Evolutionary conservation across 768 basidiomycete species (phyloP), one percentile per base, ranked within the genome.

Genomic region (Tulasnella sp.): DNA sequence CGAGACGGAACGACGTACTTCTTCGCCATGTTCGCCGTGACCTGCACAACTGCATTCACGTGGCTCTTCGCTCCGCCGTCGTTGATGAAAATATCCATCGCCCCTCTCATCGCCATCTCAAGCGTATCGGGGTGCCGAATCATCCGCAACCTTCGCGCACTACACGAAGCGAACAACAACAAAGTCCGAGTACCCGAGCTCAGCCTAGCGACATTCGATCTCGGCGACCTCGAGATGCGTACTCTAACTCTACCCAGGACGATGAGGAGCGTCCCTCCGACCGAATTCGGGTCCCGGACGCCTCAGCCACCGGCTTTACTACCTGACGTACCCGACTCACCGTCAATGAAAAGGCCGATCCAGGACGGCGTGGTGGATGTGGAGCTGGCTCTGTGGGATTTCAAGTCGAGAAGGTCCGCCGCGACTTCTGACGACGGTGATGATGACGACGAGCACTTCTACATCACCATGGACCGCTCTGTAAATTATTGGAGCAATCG

Each of bases 51-150:
- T 26, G 39, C 67, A 42, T 40, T 68, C 39, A 68, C 42, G 7
- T 68, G 67, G 67, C 39, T 68, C 67, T 68, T 68, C 37, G 67
- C 67, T 68, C 67, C 67, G 16, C 67, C 67, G 8, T 68, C 67
- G 17, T 68, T 68, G 67, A 68, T 68, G 39, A 68, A 68, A 36
- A 39, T 68, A 37, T 32, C 67, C 67, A 39, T 68, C 29, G 39
- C 32, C 3, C 67, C 67, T 37, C 29, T 44, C 32, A 40, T 68
- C 12, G 37, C 67, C 8, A 68, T 68, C n/a, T 68, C 67, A 11
- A 68, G 42, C 42, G 42, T 68, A 19, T 68, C 67, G 11, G 67
- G n/a, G n/a, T n/a, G n/a, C n/a, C n/a, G n/a, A n/a, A n/a, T n/a
- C n/a, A n/a, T n/a, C n/a, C n/a, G n/a, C n/a, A n/a, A n/a, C n/a